A percentile compares a stretch with the other conserved stretches of the same genome.
Conservation (phyloP, 345 rosid genomes). For the Aquilaria sinensis region DNA sequence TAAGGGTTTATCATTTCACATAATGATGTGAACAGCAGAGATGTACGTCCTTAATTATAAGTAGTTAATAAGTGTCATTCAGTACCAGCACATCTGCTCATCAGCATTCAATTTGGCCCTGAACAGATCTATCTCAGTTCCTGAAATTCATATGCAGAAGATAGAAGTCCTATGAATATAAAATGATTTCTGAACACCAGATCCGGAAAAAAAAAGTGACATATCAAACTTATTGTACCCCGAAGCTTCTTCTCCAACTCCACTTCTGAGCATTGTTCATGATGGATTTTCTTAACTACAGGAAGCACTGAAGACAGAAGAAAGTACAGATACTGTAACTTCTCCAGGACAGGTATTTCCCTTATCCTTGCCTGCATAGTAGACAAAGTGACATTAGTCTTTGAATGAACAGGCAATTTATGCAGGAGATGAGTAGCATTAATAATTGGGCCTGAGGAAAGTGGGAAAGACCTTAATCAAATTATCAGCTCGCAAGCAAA, state of each 20-base stretch:
- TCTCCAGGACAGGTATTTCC: slow-evolving; percentile 77
- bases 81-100: slow-evolving; percentile 99
- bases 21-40: too few species aligned
- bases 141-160: slow-evolving; percentile 33
- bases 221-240: slow-evolving; percentile 39
- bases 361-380: slow-evolving; percentile 62
- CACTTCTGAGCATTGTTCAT: slow-evolving; percentile 75
- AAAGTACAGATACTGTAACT: slow-evolving; percentile 71
- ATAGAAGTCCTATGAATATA: slow-evolving; percentile 3
- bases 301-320: slow-evolving; percentile 87
- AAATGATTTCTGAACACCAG: neutral
- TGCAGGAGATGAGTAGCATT: neutral
- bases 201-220: neutral
- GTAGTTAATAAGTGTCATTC: slow-evolving; percentile 9
- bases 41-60: neutral
- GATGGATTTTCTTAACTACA: slow-evolving; percentile 79
- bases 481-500: slow-evolving; percentile 78
- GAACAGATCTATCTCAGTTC: slow-evolving; percentile 64
- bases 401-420: slow-evolving; percentile 3
- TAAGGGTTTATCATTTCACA: too few species aligned
- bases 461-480: slow-evolving; percentile 60
- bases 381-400: slow-evolving; percentile 12
- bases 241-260: slow-evolving; percentile 77
- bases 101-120: slow-evolving; percentile 89
- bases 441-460: slow-evolving; percentile 4